Conservation (phyloP, 208 protist species). For the Leishmania major region DNA sequence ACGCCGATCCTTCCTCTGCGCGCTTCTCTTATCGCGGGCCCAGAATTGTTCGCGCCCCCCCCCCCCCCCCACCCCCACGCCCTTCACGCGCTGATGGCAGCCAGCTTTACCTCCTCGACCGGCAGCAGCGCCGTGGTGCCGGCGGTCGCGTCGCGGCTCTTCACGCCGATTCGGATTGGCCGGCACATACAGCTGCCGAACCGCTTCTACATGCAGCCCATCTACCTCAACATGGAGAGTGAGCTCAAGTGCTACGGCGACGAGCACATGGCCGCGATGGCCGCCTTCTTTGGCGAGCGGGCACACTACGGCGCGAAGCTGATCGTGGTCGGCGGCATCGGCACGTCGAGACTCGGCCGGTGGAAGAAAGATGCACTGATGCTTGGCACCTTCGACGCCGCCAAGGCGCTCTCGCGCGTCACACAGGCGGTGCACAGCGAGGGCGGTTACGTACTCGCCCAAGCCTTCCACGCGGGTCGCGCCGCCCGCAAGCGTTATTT, state of each 20-base stretch:
- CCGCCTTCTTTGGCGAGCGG: constrained; percentile 80
- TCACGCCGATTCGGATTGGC: constrained; percentile 66
- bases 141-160: constrained; percentile 31
- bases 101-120: not conserved
- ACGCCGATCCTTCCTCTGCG: not conserved
- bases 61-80: not conserved
- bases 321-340: constrained; percentile 90
- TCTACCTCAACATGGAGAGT: constrained; percentile 87
- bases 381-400: constrained; percentile 76
- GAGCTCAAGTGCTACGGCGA: constrained; percentile 62
- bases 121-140: not conserved
- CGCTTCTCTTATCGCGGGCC: not conserved
- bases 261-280: constrained; percentile 75
- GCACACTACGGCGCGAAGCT: constrained; percentile 87
- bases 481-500: constrained; percentile 61
- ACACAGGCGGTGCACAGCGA: constrained; percentile 89
- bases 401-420: constrained; percentile 69
- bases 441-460: constrained; percentile 89
- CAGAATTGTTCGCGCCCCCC: not conserved
- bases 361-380: constrained; percentile 82
- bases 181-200: constrained; percentile 64
- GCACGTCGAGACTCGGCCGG: constrained; percentile 75
- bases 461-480: constrained; percentile 93
- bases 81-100: constrained; percentile 6
- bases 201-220: constrained; percentile 85